A percentile compares a stretch with the other conserved stretches of the same genome.
phyloP scores from a whole-genome alignment of 495 filamentous ascomycete genomes.

The Hypoxylon crocopeplum region DNA sequence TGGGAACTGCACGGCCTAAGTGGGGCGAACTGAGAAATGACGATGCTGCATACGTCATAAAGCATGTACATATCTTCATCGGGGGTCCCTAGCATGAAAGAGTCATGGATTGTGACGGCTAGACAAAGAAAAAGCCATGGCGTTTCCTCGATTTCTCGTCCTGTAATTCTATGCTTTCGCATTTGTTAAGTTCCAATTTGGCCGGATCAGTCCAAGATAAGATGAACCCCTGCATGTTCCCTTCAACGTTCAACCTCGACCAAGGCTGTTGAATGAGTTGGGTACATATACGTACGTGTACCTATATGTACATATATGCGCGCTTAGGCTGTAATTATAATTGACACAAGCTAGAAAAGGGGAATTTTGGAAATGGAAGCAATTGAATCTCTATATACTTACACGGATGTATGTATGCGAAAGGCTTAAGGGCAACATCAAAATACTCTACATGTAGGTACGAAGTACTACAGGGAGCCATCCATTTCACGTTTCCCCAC shows the following conservation, averaged over 20 bases:
- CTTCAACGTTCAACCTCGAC: background rate
- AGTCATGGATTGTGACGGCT: constrained; percentile 28
- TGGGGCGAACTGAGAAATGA: constrained; percentile 35
- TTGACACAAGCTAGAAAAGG: too few relatives aligned
- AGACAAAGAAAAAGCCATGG: constrained; percentile 1
- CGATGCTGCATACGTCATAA: constrained; percentile 35
- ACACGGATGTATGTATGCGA: too few relatives aligned
- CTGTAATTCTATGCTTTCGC: constrained; percentile 1
- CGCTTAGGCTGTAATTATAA: too few relatives aligned
- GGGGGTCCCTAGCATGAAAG: constrained; percentile 23
- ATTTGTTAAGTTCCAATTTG: too few relatives aligned
- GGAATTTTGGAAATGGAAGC: too few relatives aligned
- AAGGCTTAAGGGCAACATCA: too few relatives aligned
- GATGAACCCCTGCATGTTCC: constrained; percentile 8
- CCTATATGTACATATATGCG: too few relatives aligned
- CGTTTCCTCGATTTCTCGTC: constrained; percentile 12
- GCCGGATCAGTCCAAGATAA: constrained; percentile 13
- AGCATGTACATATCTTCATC: constrained; percentile 13
- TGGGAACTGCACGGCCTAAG: constrained; percentile 13
- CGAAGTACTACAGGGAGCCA: background rate
- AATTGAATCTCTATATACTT: too few relatives aligned
- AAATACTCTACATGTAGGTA: too few relatives aligned
- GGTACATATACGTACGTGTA: too few relatives aligned
- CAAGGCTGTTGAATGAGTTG: constrained; percentile 17
- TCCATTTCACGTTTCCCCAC: background rate